Conservation (phyloP, 441 rosid genomes). For the Adansonia rubrostipa region DNA sequence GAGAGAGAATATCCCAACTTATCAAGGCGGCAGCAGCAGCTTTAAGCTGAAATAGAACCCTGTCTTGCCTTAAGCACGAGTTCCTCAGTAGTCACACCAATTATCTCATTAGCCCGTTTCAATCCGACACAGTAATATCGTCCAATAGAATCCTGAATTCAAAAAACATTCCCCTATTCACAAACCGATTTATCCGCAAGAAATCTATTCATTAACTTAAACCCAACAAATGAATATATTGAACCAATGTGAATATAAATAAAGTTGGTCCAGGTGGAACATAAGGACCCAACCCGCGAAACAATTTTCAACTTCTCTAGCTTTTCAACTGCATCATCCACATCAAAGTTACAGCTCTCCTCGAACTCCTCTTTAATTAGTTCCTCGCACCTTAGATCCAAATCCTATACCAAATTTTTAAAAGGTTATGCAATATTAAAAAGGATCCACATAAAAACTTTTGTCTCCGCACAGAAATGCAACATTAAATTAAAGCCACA, state of each 20-base stretch:
- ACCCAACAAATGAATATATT: background rate
- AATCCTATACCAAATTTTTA: constrained; percentile 54
- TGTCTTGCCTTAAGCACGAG: constrained; percentile 79
- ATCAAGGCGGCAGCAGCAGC: constrained; percentile 12
- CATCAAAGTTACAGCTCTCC: constrained; percentile 87
- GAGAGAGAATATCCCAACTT: constrained; percentile 17
- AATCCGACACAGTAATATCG: constrained; percentile 73
- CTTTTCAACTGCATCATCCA: constrained; percentile 93
- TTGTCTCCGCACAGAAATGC: background rate
- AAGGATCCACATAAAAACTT: background rate
- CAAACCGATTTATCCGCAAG: background rate
- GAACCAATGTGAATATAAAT: background rate
- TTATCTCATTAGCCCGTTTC: constrained; percentile 86
- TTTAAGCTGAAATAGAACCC: constrained; percentile 38
- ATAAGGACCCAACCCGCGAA: constrained; percentile 56
- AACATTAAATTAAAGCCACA: background rate
- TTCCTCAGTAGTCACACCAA: constrained; percentile 95
- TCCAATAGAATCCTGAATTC: constrained; percentile 75
- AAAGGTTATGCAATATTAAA: constrained; percentile 16
- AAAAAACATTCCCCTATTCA: background rate
- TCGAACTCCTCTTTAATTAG: constrained; percentile 81
- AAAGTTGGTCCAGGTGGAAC: background rate
- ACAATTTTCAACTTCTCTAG: constrained; percentile 87
- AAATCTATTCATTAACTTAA: background rate
- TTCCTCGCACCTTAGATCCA: constrained; percentile 86